These are phyloP conservation scores for Phytophthora sp. DNA, from an alignment of 352 stramenopile species.

Conservation along the genomic window DNA sequence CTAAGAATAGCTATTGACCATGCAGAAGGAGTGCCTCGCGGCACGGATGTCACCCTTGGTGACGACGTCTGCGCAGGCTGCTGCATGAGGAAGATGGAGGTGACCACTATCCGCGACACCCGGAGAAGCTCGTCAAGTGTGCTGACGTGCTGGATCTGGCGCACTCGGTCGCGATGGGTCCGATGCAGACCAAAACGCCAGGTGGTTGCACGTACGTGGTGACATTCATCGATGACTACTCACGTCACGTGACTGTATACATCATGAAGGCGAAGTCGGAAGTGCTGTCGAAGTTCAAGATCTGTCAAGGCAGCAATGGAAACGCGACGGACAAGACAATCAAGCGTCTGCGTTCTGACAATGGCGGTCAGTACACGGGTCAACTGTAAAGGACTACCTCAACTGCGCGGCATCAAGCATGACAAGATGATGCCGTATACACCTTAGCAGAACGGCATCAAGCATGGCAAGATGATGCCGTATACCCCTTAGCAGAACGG, in stretches of 20 bases:
- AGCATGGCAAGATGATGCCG: background rate
- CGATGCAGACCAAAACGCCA: constrained; percentile 7
- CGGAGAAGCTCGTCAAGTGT: constrained; percentile 19
- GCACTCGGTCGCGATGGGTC: background rate
- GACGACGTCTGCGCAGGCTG: background rate
- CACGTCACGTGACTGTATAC: constrained; percentile 22
- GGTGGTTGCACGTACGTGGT: constrained; percentile 1
- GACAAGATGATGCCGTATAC: background rate
- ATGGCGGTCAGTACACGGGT: constrained; percentile 17
- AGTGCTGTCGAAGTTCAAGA: constrained; percentile 19
- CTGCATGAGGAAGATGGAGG: too few relatives aligned
- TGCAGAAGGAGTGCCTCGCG: constrained; percentile 14
- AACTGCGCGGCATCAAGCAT: background rate
- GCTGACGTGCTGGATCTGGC: background rate
- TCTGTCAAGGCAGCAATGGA: constrained; percentile 15
- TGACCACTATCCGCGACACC: constrained; percentile 7
- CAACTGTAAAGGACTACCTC: background rate
- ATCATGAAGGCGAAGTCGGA: constrained; percentile 34
- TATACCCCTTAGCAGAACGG: background rate
- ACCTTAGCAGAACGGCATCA: too few relatives aligned
- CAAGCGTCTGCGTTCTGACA: constrained; percentile 19
- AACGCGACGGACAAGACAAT: background rate
- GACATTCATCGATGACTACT: constrained; percentile 38
- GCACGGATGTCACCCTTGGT: too few relatives aligned
- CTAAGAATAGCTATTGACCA: constrained; percentile 18